Evolutionary conservation across 2,329 filamentous ascomycete genomes (phyloP), one percentile per base, ranked within the genome.

Genomic region (Cercospora sojina): DNA sequence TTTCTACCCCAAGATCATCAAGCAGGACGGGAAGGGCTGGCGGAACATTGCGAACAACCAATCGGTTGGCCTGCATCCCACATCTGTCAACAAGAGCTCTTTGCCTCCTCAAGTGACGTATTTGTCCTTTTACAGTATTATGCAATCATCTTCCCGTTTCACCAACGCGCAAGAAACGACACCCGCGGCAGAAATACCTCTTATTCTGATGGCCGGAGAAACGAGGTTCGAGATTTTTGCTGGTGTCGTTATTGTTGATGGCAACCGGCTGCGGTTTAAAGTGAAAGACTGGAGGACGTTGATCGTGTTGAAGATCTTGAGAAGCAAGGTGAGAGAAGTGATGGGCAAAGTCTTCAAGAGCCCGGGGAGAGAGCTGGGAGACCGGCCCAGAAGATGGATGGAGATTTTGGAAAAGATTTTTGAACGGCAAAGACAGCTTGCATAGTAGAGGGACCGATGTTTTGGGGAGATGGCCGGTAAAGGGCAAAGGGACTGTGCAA

Each of bases 101-200:
- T 65, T 74, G 16, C 59, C 71, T 5, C 59, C 71, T 0, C 73
- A 74, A 1, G 81, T 93, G 43, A 90, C 88, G 74, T 98, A 92
- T 88, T 82, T 99, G 53, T 95, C 91, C 0, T 99, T 97, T 78
- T 98, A 98, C 80, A 91, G 96, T 77, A 97, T 98, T 70, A 96
- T 98, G 92, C 93, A 97, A 78, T 90, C 91, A 2, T 93, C 83
- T 81, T 91, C 89, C 85, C 86, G 85, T 67, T 89, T 90, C 73
- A 92, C 94, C 71, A 96, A 97, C 70, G 95, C 95, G 0, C 93
- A 97, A 71, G 92, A 96, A 76, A 96, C 92, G 1, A 73, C 74
- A 68, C 80, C 63, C 73, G 80, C 2, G 91, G 90, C 10, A 55
- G 90, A 93, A 51, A 91, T 97, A 70, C 88, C 93, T 10, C 87